These are phyloP conservation scores for Colletotrichum chrysophilum DNA, from an alignment of 2,329 filamentous ascomycete species.

Conservation along the genomic window DNA sequence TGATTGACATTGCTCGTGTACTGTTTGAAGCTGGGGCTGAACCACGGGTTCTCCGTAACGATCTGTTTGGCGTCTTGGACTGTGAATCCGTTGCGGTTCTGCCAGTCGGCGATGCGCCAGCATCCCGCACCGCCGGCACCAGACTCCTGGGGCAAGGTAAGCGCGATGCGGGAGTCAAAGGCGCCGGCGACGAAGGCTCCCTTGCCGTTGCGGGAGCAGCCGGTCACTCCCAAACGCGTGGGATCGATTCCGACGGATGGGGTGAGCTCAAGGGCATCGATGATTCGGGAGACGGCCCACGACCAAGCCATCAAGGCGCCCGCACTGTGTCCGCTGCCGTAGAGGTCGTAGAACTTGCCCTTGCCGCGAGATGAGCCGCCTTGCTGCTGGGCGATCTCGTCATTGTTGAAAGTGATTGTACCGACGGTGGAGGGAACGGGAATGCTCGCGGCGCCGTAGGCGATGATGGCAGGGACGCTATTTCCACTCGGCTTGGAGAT, in stretches of 20 bases:
- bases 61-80: conserved; percentile 57
- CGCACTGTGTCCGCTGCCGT: conserved; percentile 48
- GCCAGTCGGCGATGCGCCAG: conserved; percentile 43
- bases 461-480: conserved; percentile 54
- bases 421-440: conserved; percentile 51
- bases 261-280: conserved; percentile 49
- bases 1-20: conserved; percentile 52
- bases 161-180: conserved; percentile 51
- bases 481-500: conserved; percentile 34
- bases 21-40: conserved; percentile 54
- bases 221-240: conserved; percentile 46
- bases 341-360: conserved; percentile 55
- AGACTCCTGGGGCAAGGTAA: conserved; percentile 55
- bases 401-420: conserved; percentile 54
- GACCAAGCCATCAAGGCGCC: conserved; percentile 55
- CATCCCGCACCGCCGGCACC: conserved; percentile 54
- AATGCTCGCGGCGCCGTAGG: conserved; percentile 46
- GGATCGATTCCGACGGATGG: conserved; percentile 42
- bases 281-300: conserved; percentile 53
- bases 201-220: conserved; percentile 57
- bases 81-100: conserved; percentile 47
- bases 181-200: conserved; percentile 55
- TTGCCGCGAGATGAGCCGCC: conserved; percentile 47
- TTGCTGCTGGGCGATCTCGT: conserved; percentile 43
- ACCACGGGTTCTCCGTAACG: conserved; percentile 59